phyloP scores from a whole-genome alignment of 1,284 basidiomycete genomes.

The Ustilago loliicola region DNA sequence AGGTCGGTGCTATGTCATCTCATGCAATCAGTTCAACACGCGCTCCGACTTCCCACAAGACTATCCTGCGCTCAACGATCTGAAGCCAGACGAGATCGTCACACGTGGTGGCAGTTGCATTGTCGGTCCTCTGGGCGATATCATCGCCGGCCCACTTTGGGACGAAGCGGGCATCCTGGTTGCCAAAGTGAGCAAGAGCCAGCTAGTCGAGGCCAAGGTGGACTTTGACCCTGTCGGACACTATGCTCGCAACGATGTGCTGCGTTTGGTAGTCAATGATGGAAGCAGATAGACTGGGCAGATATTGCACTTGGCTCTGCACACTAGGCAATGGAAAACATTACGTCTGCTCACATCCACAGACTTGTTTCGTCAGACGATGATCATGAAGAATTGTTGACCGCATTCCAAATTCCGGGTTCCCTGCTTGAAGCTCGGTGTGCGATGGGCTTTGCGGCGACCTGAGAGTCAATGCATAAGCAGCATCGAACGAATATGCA shows the following conservation, averaged over 20 bases:
- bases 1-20: slow-evolving; percentile 81
- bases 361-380: too few relatives aligned
- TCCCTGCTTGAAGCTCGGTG: too few relatives aligned
- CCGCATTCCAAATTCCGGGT: too few relatives aligned
- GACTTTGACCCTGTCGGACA: slow-evolving; percentile 81
- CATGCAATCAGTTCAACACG: slow-evolving; percentile 75
- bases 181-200: slow-evolving; percentile 77
- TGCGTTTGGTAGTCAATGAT: slow-evolving; percentile 52
- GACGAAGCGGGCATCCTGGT: slow-evolving; percentile 76
- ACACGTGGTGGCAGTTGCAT: slow-evolving; percentile 80
- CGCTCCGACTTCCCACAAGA: slow-evolving; percentile 75
- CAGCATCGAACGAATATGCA: too few relatives aligned
- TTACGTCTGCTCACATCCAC: too few relatives aligned
- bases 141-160: slow-evolving; percentile 79
- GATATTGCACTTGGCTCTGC: too few relatives aligned
- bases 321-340: too few relatives aligned
- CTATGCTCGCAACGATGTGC: slow-evolving; percentile 77
- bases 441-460: too few relatives aligned
- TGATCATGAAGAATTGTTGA: too few relatives aligned
- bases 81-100: slow-evolving; percentile 74
- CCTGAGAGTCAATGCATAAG: too few relatives aligned
- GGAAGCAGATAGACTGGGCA: slow-evolving; percentile 65
- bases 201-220: slow-evolving; percentile 78
- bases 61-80: slow-evolving; percentile 71
- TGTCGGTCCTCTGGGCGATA: slow-evolving; percentile 77